Conservation (phyloP, 2,329 filamentous ascomycete genomes). For the Aspergillus awamori region DNA sequence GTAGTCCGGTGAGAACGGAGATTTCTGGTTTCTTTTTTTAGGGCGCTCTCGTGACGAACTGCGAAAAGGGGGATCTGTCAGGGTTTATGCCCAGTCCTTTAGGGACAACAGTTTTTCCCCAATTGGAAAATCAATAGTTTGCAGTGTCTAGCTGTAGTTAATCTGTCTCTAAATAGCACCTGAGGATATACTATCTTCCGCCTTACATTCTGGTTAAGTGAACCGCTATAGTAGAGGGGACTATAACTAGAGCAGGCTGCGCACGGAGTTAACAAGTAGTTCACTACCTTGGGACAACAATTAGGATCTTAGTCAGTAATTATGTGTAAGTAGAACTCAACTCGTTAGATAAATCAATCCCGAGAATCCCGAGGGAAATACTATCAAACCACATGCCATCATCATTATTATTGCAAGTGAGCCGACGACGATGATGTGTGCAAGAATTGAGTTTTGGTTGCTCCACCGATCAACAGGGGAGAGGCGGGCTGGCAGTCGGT, state of each 20-base stretch:
- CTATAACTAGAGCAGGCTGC: too few relatives aligned
- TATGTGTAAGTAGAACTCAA: background rate
- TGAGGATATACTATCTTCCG: background rate
- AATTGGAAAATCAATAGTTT: conserved; percentile 2
- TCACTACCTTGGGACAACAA: too few relatives aligned
- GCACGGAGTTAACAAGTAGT: background rate
- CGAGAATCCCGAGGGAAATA: background rate
- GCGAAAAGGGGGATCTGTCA: background rate
- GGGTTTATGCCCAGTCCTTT: background rate
- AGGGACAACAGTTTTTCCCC: background rate
- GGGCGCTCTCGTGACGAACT: background rate
- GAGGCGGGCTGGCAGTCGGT: conserved; percentile 5
- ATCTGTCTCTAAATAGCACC: background rate
- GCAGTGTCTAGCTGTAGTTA: background rate
- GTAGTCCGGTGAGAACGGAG: conserved; percentile 1
- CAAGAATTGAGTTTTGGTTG: background rate
- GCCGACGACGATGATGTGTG: background rate
- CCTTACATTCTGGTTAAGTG: background rate
- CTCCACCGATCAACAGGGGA: conserved; percentile 30
- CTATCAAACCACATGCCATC: background rate
- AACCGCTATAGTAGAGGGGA: background rate
- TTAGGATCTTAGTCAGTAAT: background rate
- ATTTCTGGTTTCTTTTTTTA: conserved; percentile 11
- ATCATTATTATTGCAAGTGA: background rate
- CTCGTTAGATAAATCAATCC: background rate